These are phyloP conservation scores for Tuber aestivum DNA, from an alignment of 495 filamentous ascomycete species.

Conservation along the genomic window DNA sequence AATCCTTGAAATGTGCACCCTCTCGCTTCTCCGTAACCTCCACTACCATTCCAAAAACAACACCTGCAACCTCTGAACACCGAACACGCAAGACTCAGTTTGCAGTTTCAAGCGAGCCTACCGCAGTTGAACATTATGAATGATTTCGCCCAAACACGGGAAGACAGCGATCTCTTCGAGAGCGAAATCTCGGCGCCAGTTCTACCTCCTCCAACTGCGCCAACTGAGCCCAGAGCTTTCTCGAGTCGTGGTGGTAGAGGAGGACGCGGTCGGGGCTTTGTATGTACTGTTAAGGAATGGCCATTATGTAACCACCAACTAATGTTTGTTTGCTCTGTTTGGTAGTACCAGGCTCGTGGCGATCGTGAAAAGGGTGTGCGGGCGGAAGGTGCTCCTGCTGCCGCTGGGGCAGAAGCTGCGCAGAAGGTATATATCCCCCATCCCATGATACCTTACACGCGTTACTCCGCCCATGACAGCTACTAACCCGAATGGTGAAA, in stretches of 20 bases:
- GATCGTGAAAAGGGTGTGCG: conserved; percentile 11
- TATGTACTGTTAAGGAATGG: background rate
- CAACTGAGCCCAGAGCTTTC: conserved; percentile 33
- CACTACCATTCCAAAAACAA: background rate
- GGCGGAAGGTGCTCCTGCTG: background rate
- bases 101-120: background rate
- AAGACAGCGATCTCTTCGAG: conserved; percentile 39
- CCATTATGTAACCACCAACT: background rate
- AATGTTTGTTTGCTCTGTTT: background rate
- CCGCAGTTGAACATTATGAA: conserved; percentile 18
- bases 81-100: background rate
- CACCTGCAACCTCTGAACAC: background rate
- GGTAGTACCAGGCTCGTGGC: conserved; percentile 11
- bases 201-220: conserved; percentile 29
- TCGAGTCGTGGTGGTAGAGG: conserved; percentile 14
- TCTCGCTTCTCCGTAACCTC: background rate
- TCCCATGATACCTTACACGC: background rate
- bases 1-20: background rate
- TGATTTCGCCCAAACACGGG: conserved; percentile 41
- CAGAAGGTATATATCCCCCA: background rate
- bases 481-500: conserved; percentile 10
- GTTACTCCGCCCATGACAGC: conserved; percentile 14
- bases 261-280: background rate
- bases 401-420: conserved; percentile 8
- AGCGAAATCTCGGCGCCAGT: conserved; percentile 35